These are phyloP conservation scores for Moesziomyces aphidis DNA, from an alignment of 1,284 basidiomycete species.

Conservation along the genomic window DNA sequence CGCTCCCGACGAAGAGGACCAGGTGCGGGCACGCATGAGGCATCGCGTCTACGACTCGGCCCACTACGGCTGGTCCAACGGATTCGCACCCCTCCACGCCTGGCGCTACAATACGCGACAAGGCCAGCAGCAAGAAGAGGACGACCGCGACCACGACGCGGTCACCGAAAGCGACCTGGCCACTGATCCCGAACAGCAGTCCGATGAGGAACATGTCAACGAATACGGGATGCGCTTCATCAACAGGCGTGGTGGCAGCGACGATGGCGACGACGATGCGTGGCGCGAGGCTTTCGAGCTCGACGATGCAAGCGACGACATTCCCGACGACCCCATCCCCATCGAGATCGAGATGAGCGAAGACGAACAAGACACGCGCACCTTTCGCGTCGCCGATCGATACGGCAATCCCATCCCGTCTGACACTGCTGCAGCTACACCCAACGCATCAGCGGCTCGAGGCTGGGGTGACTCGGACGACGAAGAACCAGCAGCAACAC, in stretches of 20 bases:
- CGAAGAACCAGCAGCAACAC: background rate
- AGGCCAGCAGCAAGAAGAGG: background rate
- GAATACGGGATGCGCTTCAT: background rate
- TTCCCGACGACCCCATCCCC: conserved; percentile 34
- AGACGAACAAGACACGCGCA: conserved; percentile 16
- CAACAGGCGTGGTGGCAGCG: conserved; percentile 4
- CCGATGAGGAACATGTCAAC: conserved; percentile 1
- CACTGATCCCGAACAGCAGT: conserved; percentile 2
- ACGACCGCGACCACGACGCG: conserved; percentile 1
- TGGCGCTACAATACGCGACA: conserved; percentile 19
- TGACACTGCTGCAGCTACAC: background rate
- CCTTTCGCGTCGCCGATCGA: conserved; percentile 38
- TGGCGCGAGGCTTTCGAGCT: conserved; percentile 18
- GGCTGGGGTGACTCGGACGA: conserved; percentile 26
- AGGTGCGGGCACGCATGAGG: conserved; percentile 36
- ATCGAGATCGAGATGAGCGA: conserved; percentile 38
- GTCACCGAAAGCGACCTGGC: background rate
- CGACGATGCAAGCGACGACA: conserved; percentile 19
- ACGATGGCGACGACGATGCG: conserved; percentile 37
- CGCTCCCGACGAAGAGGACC: conserved; percentile 38
- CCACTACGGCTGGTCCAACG: conserved; percentile 40
- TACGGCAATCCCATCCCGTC: conserved; percentile 27
- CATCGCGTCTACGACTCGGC: conserved; percentile 47
- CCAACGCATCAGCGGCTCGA: background rate
- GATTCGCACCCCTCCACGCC: conserved; percentile 36